Evolutionary conservation across 805 yeast species (phyloP), one percentile per base, ranked within the genome.

Genomic region (Candida ovalis): DNA sequence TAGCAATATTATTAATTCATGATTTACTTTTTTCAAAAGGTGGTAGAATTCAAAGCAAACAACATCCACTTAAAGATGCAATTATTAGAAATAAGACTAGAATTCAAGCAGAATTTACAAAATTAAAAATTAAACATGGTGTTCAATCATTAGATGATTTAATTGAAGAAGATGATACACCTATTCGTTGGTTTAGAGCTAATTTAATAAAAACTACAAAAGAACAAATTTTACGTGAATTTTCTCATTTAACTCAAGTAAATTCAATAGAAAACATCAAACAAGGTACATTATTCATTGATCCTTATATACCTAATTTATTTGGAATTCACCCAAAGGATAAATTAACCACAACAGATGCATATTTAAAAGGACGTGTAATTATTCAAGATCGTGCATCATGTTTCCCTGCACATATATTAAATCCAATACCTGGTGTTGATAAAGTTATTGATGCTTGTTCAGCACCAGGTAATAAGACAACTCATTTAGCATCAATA

Each of bases 401-500:
- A 1, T 94, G 99, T 64, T 90, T 94, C 62, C 99, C 99, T 0
- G 97, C 95, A 0, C 81, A 80, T 51, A 90, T 94, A 24, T 68
- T 94, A 42, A 73, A 79, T 52, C 88, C 92, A 0, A 47, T 63
- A 0, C 72, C 78, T 3, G 85, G 83, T 40, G 49, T 43, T 10
- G 84, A 78, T 49, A 67, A 73, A 22, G 81, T 90, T 10, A 86
- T 94, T 40, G 99, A 94, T 68, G 86, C 97, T 1, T 91, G 97
- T 69, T 91, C 98, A 2, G 99, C 99, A 0, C 99, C 99, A 4
- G 99, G 99, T 4, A 94, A 94, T 67, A 95, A 94, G 64, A 94
- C 99, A 0, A 88, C 97, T 0, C 98, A 92, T 68, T 70, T 85
- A 21, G 96, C 97, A 0, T 80, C 94, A 0, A 71, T 78, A 44